Base-by-base conservation (phyloP, 306 rosid genomes). In the Lathyrus oleraceus region DNA sequence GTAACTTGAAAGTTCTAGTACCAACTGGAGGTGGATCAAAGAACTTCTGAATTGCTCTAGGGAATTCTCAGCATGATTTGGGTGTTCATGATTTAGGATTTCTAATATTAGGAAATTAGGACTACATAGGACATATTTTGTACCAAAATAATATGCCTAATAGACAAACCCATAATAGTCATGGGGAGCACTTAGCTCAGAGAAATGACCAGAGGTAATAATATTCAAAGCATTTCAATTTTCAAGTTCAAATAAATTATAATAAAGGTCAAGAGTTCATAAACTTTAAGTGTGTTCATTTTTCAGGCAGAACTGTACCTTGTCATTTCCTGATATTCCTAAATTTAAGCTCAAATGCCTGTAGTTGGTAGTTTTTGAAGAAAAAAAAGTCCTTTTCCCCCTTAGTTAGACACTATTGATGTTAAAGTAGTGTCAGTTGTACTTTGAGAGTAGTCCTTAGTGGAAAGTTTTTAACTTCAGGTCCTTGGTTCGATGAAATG, bases 401-500 rank as follows among this genome's bases (percentile, higher is more conserved):
- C 27, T 65, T 69, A 36, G 58, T 64, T 64, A 75, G 56, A 75
- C 51, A 44, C 65, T 72, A 17, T 65, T 73, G 53, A 36, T 72
- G 65, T 64, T 79, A 73, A 70, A 57, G 53, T 77, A 27, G 77
- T 62, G 77, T 65, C 59, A 64, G 73, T 68, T 80, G 76, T 75
- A 65, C 44, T 80, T 75, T 60, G 58, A 80, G 77, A 77, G 79
- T 84, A 78, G 82, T 74, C 88, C 96, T 88, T 88, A 87, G 97
- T 78, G 81, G 79, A 80, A 85, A 80, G 92, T 84, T 87, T 81
- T 88, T 87, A 94, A 89, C 94, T 74, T 86, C 92, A 91, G 99
- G 97, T 82, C 91, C 84, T 93, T 90, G 96, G 94, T 78, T 93
- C 87, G 91, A 87, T 94, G 97, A 94, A 87, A 88, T 94, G 95